Evolutionary conservation across 2,329 filamentous ascomycete genomes (phyloP), one percentile per base, ranked within the genome.

Genomic region (Phialophora macrospora): DNA sequence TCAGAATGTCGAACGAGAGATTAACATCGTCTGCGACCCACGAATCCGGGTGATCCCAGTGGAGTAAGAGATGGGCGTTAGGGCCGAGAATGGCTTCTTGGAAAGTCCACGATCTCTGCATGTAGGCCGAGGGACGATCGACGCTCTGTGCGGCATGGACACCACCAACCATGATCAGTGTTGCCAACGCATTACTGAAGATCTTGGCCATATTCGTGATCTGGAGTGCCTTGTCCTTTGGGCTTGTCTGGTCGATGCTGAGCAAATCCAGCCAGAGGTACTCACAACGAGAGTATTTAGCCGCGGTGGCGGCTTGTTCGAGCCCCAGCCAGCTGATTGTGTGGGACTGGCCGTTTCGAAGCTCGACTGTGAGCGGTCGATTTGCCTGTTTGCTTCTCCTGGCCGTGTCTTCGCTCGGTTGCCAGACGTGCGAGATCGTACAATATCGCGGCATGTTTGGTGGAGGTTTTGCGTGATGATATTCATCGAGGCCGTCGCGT

Each of bases 401-500:
- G 11, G 26, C 28, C 4, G 28, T 28, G 11, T 55, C 54, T 24
- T 30, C 54, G n/a, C 54, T 55, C 6, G 54, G 30, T 55, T 55
- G 22, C 54, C 54, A 59, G 38, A 59, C 44, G 28, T 59, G 56
- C n/a, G 34, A 49, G 44, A 59, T 26, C 41, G 38, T 26, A 48
- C 20, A 22, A 12, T 59, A 59, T 26, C 26, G 44, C 11, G 56
- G 56, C 38, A 44, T 44, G 38, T 44, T n/a, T 44, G 38, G 38
- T 7, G 38, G 17, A 44, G 38, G 38, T 7, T 20, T n/a, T 44
- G 38, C 7, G 1, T 17, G 17, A 44, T n/a, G 38, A 8, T 6
- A 8, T 2, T n/a, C 38, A 44, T 44, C 38, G 41, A 55, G 22
- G 54, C 54, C 32, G 8, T 55, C 48, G 3, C 17, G 2, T 5